phyloP scores from a whole-genome alignment of 2,329 filamentous ascomycete species.

The Bertia moriformis region DNA sequence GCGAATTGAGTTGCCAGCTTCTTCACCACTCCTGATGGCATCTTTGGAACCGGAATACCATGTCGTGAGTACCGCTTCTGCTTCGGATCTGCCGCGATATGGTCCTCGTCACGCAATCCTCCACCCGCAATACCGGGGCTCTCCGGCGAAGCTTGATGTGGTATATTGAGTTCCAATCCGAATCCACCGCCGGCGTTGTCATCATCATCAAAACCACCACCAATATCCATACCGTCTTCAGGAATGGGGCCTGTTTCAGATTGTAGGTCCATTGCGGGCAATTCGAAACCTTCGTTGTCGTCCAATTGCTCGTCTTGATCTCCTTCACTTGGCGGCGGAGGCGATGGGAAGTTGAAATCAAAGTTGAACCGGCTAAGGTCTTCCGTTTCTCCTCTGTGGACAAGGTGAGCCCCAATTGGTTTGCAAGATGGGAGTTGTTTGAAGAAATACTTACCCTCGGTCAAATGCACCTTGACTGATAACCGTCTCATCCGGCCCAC shows the following conservation, averaged over 20 bases:
- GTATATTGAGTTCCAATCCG: conserved; percentile 14
- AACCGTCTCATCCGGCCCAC: conserved; percentile 13
- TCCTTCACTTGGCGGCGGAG: background rate
- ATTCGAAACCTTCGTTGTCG: background rate
- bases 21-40: conserved; percentile 64
- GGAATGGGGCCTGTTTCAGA: background rate
- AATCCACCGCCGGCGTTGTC: conserved; percentile 12
- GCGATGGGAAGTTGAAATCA: conserved; percentile 1
- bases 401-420: too few species aligned
- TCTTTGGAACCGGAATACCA: conserved; percentile 60
- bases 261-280: background rate
- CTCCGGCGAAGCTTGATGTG: conserved; percentile 4
- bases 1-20: conserved; percentile 58
- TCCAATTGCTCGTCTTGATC: background rate
- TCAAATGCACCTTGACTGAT: conserved; percentile 4
- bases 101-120: conserved; percentile 5
- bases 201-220: background rate
- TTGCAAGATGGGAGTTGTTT: too few species aligned
- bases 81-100: conserved; percentile 5
- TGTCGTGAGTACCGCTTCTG: conserved; percentile 52
- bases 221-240: background rate
- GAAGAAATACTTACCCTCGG: background rate
- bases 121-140: conserved; percentile 6
- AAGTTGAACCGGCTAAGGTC: background rate
- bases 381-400: background rate